Evolutionary conservation across 1,284 basidiomycete species (phyloP).

Genomic region (Ganoderma lingzhi): DNA sequence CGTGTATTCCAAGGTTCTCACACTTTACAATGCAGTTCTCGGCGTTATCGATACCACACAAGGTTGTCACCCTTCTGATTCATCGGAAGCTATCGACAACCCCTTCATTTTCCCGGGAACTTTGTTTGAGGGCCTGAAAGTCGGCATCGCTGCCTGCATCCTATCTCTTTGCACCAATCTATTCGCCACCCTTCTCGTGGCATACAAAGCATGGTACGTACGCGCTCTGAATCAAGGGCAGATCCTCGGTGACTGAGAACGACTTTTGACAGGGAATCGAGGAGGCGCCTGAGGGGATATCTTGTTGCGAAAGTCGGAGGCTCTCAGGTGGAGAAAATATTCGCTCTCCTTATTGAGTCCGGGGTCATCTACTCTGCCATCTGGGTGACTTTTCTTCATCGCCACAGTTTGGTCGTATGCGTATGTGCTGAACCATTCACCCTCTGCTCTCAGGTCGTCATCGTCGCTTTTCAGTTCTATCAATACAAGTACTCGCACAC

Average conservation of each 20-base stretch:
- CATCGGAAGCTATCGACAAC: not conserved
- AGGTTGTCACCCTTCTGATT: not conserved
- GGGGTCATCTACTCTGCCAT: not conserved
- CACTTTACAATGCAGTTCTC: not conserved
- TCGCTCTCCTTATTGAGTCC: constrained; percentile 8
- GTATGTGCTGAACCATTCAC: not conserved
- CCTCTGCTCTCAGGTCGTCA: not conserved
- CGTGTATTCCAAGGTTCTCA: not conserved
- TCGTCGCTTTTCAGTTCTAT: constrained; percentile 1
- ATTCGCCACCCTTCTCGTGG: constrained; percentile 55
- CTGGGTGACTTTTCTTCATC: not conserved
- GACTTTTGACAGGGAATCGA: not conserved
- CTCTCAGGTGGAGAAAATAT: not conserved
- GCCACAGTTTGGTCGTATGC: not conserved
- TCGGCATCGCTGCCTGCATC: not conserved
- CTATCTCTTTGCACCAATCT: constrained; percentile 62
- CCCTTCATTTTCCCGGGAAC: not conserved
- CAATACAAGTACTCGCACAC: not conserved
- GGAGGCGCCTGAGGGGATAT: not conserved
- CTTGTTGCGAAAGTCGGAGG: not conserved
- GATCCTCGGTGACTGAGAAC: not conserved
- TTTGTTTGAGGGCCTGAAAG: not conserved
- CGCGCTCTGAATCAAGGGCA: not conserved
- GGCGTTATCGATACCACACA: not conserved
- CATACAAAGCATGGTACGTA: not conserved